Conservation (phyloP, 1,284 basidiomycete genomes). For the Testicularia cyperi region DNA sequence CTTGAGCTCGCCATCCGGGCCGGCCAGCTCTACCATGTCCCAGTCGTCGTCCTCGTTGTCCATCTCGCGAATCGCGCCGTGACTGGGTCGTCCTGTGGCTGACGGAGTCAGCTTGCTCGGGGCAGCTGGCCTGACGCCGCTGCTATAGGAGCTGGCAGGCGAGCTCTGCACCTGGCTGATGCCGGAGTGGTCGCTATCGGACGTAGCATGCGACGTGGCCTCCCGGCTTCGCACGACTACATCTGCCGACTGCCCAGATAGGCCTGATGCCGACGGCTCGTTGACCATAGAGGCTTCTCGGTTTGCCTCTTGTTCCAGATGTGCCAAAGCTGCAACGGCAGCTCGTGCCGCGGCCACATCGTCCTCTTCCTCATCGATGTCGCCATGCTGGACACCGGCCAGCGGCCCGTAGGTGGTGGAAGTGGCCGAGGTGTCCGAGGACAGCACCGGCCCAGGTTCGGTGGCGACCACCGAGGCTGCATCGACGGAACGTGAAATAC, state of each 20-base stretch:
- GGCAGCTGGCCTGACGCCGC: slow-evolving; percentile 7
- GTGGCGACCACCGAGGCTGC: slow-evolving; percentile 3
- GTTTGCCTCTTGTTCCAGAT: slow-evolving; percentile 44
- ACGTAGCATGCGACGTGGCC: slow-evolving; percentile 23
- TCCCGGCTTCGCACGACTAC: slow-evolving; percentile 24
- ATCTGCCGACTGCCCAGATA: slow-evolving; percentile 4
- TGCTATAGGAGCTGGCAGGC: slow-evolving; percentile 33
- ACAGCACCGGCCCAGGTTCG: too few relatives aligned
- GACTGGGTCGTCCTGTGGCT: slow-evolving; percentile 32
- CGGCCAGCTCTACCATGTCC: slow-evolving; percentile 53
- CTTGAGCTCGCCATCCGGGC: slow-evolving; percentile 34
- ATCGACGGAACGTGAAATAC: too few relatives aligned
- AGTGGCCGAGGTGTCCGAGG: not conserved
- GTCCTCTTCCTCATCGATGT: slow-evolving; percentile 41
- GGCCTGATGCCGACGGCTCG: slow-evolving; percentile 4
- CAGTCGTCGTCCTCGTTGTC: slow-evolving; percentile 53
- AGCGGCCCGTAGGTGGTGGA: not conserved
- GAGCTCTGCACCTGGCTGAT: slow-evolving; percentile 27
- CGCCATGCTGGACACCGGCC: too few relatives aligned
- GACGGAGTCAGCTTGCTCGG: slow-evolving; percentile 28
- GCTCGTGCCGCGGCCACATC: slow-evolving; percentile 45
- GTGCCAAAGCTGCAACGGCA: slow-evolving; percentile 50
- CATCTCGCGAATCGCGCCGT: slow-evolving; percentile 36
- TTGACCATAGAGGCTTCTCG: slow-evolving; percentile 17
- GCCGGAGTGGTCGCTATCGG: slow-evolving; percentile 37